These are phyloP conservation scores for Aspergillus caelatus DNA, from an alignment of 2,329 filamentous ascomycete species.

Conservation along the genomic window DNA sequence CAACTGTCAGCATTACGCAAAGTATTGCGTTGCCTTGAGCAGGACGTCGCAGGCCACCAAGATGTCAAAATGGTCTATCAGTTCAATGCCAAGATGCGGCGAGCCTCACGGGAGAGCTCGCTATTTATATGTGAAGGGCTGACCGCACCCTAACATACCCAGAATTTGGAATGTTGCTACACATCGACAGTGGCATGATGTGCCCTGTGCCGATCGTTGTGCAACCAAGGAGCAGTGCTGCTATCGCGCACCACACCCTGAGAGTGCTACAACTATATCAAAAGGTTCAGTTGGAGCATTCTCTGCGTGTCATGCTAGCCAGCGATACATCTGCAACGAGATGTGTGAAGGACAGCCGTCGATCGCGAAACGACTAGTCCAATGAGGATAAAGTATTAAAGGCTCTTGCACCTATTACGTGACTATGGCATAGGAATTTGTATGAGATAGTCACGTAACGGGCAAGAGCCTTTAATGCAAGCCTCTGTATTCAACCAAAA, in stretches of 20 bases:
- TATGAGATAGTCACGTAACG: neutral
- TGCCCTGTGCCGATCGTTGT: neutral
- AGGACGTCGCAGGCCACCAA: neutral
- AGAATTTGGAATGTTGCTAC: neutral
- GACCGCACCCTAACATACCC: neutral
- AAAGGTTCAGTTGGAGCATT: neutral
- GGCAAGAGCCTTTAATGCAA: neutral
- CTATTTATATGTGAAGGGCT: neutral
- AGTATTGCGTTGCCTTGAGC: neutral
- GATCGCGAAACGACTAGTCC: neutral
- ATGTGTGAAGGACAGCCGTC: neutral
- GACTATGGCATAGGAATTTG: neutral
- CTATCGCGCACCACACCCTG: neutral
- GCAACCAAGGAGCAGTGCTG: neutral
- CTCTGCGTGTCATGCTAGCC: neutral
- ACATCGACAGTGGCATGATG: neutral
- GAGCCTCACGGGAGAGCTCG: neutral
- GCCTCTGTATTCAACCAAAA: neutral
- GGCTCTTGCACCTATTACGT: neutral
- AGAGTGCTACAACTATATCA: neutral
- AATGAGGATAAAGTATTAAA: neutral
- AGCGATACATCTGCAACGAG: neutral
- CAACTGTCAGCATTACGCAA: neutral
- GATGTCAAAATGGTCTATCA: neutral
- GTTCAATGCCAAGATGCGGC: neutral